phyloP scores from a whole-genome alignment of 2,329 filamentous ascomycete genomes.

The Pseudocercospora eumusae region DNA sequence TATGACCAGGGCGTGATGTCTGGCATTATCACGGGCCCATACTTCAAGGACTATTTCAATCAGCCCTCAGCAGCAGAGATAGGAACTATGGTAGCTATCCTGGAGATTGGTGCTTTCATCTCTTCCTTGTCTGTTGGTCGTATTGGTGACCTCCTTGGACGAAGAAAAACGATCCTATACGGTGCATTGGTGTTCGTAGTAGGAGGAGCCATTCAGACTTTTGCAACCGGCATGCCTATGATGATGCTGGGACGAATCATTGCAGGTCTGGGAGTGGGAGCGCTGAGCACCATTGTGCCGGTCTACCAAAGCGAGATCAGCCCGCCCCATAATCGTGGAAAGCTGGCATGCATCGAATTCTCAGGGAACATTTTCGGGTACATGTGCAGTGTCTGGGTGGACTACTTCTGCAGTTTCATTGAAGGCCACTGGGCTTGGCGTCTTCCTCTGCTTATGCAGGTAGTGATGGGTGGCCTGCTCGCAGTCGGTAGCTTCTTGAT shows the following conservation, averaged over 20 bases:
- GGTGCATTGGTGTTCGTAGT: conserved; percentile 84
- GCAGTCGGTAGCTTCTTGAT: conserved; percentile 86
- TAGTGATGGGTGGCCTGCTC: conserved; percentile 85
- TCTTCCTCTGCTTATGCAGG: conserved; percentile 86
- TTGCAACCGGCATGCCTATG: conserved; percentile 80
- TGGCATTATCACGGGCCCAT: conserved; percentile 67
- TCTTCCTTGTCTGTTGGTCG: conserved; percentile 83
- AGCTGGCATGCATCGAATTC: conserved; percentile 96
- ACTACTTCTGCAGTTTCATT: conserved; percentile 95
- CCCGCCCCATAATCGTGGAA: conserved; percentile 91
- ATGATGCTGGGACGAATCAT: conserved; percentile 64
- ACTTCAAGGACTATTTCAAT: conserved; percentile 90
- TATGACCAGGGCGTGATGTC: conserved; percentile 93
- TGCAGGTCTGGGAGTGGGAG: conserved; percentile 54
- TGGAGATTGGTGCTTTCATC: conserved; percentile 90
- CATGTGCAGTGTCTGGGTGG: conserved; percentile 95
- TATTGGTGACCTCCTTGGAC: conserved; percentile 87
- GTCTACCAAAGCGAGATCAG: conserved; percentile 64
- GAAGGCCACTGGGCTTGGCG: conserved; percentile 85
- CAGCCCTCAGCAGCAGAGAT: conserved; percentile 84
- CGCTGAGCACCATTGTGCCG: conserved; percentile 54
- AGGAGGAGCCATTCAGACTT: conserved; percentile 82
- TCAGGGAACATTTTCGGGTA: conserved; percentile 97
- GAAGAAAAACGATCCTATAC: conserved; percentile 86
- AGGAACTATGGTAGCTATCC: conserved; percentile 95